Conservation (phyloP, 768 basidiomycete genomes). For the Daedaleopsis nitida region DNA sequence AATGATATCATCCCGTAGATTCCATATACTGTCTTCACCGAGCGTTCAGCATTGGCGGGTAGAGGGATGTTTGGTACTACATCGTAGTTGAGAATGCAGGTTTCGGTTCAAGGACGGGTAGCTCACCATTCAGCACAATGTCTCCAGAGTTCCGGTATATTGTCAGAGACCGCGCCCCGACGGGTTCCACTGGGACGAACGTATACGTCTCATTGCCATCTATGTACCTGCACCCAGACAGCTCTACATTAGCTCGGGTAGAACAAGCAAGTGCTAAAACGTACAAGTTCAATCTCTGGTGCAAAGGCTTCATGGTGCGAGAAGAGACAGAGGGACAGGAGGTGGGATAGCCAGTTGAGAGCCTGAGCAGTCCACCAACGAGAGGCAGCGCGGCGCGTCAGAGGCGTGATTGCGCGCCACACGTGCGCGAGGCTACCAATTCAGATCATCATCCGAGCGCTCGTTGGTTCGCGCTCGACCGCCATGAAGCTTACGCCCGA, state of each 20-base stretch:
- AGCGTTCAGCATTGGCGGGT: slow-evolving; percentile 58
- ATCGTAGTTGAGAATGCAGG: slow-evolving; percentile 1
- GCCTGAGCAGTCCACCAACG: slow-evolving; percentile 20
- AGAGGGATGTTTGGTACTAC: slow-evolving; percentile 56
- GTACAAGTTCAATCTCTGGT: slow-evolving; percentile 75
- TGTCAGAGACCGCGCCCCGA: slow-evolving; percentile 67
- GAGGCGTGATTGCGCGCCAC: slow-evolving; percentile 20
- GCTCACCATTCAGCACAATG: slow-evolving; percentile 67
- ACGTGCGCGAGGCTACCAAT: slow-evolving; percentile 9
- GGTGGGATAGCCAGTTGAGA: slow-evolving; percentile 1
- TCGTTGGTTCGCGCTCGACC: slow-evolving; percentile 18
- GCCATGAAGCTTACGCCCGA: slow-evolving; percentile 92
- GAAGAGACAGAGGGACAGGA: slow-evolving; percentile 23
- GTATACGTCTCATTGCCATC: slow-evolving; percentile 77
- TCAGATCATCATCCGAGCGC: slow-evolving; percentile 3
- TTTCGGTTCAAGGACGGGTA: neutral
- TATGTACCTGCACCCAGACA: slow-evolving; percentile 53
- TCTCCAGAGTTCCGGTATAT: slow-evolving; percentile 77
- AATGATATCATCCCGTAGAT: slow-evolving; percentile 79
- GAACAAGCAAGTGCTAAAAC: slow-evolving; percentile 19
- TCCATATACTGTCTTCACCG: slow-evolving; percentile 69
- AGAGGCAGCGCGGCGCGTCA: slow-evolving; percentile 4
- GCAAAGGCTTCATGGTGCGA: slow-evolving; percentile 62
- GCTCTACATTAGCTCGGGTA: slow-evolving; percentile 6
- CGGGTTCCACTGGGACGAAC: slow-evolving; percentile 67